Evolutionary conservation across 495 filamentous ascomycete genomes (phyloP), one percentile per base, ranked within the genome.

Genomic region (Glarea lozoyensis): DNA sequence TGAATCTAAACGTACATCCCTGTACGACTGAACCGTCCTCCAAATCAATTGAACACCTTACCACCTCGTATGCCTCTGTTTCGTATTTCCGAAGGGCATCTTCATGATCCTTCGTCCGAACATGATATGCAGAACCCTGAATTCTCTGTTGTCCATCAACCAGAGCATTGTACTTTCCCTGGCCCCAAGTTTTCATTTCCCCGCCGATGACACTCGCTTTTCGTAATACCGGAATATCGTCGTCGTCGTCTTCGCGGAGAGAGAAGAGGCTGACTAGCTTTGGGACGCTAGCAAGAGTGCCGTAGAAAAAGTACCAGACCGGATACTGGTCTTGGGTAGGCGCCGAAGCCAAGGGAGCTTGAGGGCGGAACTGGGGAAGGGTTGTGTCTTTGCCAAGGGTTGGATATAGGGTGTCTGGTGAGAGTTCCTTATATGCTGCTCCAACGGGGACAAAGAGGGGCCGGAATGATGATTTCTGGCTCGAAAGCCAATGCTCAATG

Each of bases 371-470:
- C 33, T 67, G 64, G 2, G 64, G 59, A 13, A 67, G 41, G n/a
- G 65, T 70, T 1, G 61, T 33, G 30, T 69, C 61, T 11, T 55
- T 29, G 12, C 69, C 68, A 0, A 69, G 57, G 2, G 56, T 68
- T 3, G 68, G 68, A 40, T 62, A 50, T 2, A 52, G 21, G 0
- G 58, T 66, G 4, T 27, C 10, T 4, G 32, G 1, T 0, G 55
- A 63, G 0, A 71, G 56, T 4, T 54, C 48, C 45, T 71, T 70
- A 10, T 55, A 38, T 2, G 66, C 63, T 20, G 34, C 38, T 0
- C 48, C 52, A 21, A 60, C 30, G n/a, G 46, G 59, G 38, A 66
- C 45, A 36, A 65, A 59, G 1, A 50, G 58, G 2, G 60, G 55
- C 21, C 42, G 35, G 47, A 52, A 61, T 18, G 15, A 15, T 12